Conservation (phyloP, 768 basidiomycete species). For the Boletus insuetus region DNA sequence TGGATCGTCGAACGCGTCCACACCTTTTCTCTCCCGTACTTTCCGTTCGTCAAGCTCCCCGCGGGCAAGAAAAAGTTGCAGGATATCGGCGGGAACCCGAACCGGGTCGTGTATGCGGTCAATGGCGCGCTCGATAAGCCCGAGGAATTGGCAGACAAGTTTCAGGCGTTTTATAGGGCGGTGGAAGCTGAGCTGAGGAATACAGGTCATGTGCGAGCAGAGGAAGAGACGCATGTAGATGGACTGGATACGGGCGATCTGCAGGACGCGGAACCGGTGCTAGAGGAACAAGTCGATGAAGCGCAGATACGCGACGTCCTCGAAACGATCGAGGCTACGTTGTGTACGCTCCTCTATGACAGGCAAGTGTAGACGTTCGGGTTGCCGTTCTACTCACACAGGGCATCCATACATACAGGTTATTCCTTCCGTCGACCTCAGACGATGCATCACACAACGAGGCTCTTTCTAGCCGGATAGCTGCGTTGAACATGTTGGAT, state of each 20-base stretch:
- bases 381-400: not conserved
- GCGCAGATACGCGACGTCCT: conserved; percentile 56
- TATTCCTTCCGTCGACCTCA: conserved; percentile 74
- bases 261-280: conserved; percentile 14
- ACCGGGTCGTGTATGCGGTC: conserved; percentile 35
- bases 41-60: conserved; percentile 51
- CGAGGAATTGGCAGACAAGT: conserved; percentile 48
- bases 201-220: conserved; percentile 13
- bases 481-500: conserved; percentile 90
- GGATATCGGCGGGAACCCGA: conserved; percentile 27
- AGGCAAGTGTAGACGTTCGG: conserved; percentile 40
- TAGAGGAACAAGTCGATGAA: conserved; percentile 32
- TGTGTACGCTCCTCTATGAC: conserved; percentile 82
- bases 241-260: conserved; percentile 9
- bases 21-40: conserved; percentile 51
- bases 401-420: conserved; percentile 40
- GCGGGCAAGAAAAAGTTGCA: conserved; percentile 32
- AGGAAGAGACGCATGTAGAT: conserved; percentile 1
- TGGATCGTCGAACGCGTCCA: conserved; percentile 64
- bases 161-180: conserved; percentile 70
- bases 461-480: conserved; percentile 82
- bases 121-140: conserved; percentile 41
- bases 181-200: conserved; percentile 62
- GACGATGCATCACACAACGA: conserved; percentile 88
- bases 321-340: conserved; percentile 68